Evolutionary conservation across 164 flowering plant species (phyloP).

Genomic region (Paratinospora sagittata): DNA sequence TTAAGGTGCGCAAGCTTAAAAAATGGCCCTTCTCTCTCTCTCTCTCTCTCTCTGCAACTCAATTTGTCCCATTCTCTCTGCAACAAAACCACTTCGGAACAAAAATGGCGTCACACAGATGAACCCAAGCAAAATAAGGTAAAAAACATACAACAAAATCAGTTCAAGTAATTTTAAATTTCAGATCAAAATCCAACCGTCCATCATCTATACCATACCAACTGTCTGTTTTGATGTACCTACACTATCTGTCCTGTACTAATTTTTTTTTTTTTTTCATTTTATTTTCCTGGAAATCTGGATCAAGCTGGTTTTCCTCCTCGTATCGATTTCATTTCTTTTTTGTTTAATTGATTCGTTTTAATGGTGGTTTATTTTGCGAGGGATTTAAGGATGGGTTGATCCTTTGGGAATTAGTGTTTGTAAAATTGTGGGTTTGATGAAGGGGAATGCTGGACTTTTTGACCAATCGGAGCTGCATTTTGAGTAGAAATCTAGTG

Average conservation of each 20-base stretch:
- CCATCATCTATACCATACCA: too few relatives aligned
- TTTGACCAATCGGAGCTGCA: background rate
- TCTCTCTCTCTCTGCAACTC: background rate
- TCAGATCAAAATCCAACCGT: constrained; percentile 8
- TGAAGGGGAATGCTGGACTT: background rate
- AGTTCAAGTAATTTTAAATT: background rate
- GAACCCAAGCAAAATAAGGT: background rate
- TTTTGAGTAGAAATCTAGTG: constrained; percentile 4
- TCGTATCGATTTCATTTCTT: constrained; percentile 6
- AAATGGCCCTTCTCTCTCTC: background rate
- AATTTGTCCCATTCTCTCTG: too few relatives aligned
- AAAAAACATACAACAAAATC: background rate
- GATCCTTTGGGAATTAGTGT: constrained; percentile 5
- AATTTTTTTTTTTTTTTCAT: too few relatives aligned
- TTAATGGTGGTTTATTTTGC: background rate
- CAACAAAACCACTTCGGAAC: background rate
- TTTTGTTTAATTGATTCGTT: background rate
- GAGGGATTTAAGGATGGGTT: constrained; percentile 5
- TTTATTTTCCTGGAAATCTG: constrained; percentile 13
- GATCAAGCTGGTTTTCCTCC: background rate
- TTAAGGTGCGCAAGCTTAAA: background rate
- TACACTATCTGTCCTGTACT: background rate
- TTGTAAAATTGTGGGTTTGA: background rate
- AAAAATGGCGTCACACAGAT: background rate
- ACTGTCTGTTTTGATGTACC: background rate